These are phyloP conservation scores for Akanthomyces muscarius DNA, from an alignment of 2,329 filamentous ascomycete species.

Conservation along the genomic window DNA sequence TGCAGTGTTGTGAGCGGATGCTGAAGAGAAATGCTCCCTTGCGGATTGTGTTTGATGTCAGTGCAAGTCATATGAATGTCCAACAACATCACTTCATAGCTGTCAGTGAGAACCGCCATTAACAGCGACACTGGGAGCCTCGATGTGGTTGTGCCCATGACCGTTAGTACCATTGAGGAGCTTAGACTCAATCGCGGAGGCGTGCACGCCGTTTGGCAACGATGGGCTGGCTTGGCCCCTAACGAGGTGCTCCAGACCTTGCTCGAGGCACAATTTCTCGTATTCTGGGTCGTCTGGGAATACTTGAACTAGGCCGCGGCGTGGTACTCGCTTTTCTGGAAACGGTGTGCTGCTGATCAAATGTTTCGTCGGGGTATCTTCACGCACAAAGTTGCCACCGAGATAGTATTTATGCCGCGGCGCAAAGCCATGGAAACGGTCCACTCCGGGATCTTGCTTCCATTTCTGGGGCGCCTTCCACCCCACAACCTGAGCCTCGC, in stretches of 20 bases:
- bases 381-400: conserved; percentile 50
- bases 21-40: too few relatives aligned
- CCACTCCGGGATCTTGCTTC: conserved; percentile 54
- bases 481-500: conserved; percentile 41
- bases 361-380: conserved; percentile 45
- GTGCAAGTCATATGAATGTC: not conserved
- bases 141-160: conserved; percentile 20
- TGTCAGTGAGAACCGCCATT: conserved; percentile 27
- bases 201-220: conserved; percentile 44
- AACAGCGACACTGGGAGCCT: conserved; percentile 24
- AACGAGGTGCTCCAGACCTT: conserved; percentile 54
- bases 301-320: conserved; percentile 51
- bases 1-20: not conserved
- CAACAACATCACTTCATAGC: not conserved
- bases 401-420: conserved; percentile 56
- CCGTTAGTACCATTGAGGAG: conserved; percentile 18
- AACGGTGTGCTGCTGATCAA: conserved; percentile 51
- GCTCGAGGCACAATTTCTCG: conserved; percentile 49
- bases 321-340: conserved; percentile 51
- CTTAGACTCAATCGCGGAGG: conserved; percentile 41
- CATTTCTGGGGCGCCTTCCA: conserved; percentile 49
- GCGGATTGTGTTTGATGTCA: too few relatives aligned
- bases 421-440: conserved; percentile 49
- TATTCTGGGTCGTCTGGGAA: conserved; percentile 56
- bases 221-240: conserved; percentile 41